phyloP scores from a whole-genome alignment of 495 filamentous ascomycete genomes.

The Achaetomiella virescens region DNA sequence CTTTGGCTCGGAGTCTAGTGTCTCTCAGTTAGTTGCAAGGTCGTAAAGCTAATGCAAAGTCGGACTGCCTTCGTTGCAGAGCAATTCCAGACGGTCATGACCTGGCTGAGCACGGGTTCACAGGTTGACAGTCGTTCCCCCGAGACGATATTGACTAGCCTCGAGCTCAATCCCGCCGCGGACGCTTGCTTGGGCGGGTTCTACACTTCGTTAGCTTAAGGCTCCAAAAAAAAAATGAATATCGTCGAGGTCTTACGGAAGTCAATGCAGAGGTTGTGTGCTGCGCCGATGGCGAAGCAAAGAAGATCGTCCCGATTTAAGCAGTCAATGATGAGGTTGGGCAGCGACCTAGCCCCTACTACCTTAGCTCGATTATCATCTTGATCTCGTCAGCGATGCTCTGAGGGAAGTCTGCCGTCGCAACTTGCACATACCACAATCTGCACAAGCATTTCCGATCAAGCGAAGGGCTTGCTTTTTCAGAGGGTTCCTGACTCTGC shows the following conservation, averaged over 20 bases:
- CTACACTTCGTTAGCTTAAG: slow-evolving; percentile 18
- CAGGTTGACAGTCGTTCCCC: slow-evolving; percentile 27
- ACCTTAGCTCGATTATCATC: slow-evolving; percentile 69
- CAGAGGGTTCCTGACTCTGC: slow-evolving; percentile 29
- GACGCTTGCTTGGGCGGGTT: slow-evolving; percentile 50
- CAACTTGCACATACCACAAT: slow-evolving; percentile 51
- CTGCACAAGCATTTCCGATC: slow-evolving; percentile 76
- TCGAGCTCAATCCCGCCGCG: slow-evolving; percentile 34
- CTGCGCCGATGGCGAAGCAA: slow-evolving; percentile 56
- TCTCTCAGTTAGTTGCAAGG: not conserved
- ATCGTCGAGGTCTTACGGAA: slow-evolving; percentile 48
- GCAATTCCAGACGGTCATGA: slow-evolving; percentile 47
- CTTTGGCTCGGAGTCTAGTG: slow-evolving; percentile 32
- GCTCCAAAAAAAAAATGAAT: not conserved
- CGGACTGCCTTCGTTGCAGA: slow-evolving; percentile 42
- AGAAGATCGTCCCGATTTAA: slow-evolving; percentile 44
- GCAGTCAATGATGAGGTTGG: slow-evolving; percentile 49
- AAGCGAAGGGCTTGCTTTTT: slow-evolving; percentile 56
- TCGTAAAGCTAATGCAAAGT: not conserved
- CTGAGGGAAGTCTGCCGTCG: not conserved
- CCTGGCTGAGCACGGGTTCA: slow-evolving; percentile 30
- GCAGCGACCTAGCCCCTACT: slow-evolving; percentile 51
- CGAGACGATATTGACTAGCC: slow-evolving; percentile 35
- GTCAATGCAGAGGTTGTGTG: slow-evolving; percentile 70
- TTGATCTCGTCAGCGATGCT: slow-evolving; percentile 25